Evolutionary conservation across 768 basidiomycete species (phyloP).

Genomic region (Lactarius sp.): DNA sequence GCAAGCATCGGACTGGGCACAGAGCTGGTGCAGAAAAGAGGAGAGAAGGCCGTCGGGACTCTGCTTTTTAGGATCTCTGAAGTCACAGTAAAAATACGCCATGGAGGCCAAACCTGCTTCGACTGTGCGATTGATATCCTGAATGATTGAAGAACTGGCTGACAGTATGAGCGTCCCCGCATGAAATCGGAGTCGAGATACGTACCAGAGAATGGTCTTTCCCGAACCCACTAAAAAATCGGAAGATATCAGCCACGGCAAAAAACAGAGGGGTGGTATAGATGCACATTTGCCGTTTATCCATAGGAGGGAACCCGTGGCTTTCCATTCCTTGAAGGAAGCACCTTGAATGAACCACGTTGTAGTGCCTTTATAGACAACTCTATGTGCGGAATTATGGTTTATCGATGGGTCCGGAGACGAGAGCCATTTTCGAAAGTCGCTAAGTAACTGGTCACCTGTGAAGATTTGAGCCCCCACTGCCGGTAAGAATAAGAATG

Average conservation of each 20-base stretch:
- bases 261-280: not conserved
- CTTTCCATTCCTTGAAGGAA: constrained; percentile 12
- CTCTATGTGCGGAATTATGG: constrained; percentile 2
- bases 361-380: constrained; percentile 2
- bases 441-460: constrained; percentile 5
- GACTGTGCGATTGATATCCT: constrained; percentile 7
- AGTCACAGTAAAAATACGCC: constrained; percentile 14
- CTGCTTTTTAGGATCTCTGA: constrained; percentile 8
- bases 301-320: constrained; percentile 6
- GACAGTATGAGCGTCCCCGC: not conserved
- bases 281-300: constrained; percentile 10
- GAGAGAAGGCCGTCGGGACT: constrained; percentile 4
- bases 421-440: constrained; percentile 12
- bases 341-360: constrained; percentile 6
- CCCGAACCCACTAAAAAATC: constrained; percentile 5
- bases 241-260: not conserved
- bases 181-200: not conserved
- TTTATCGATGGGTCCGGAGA: constrained; percentile 11
- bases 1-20: constrained; percentile 9
- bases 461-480: not conserved
- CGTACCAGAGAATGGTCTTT: constrained; percentile 13
- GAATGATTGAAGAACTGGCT: constrained; percentile 10
- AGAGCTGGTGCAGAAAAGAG: constrained; percentile 5
- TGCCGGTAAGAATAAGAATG: not conserved
- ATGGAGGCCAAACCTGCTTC: constrained; percentile 10